Evolutionary conservation across 441 rosid genomes (phyloP), one percentile per base, ranked within the genome.

Genomic region (Pelargonium myrrhifolium): DNA sequence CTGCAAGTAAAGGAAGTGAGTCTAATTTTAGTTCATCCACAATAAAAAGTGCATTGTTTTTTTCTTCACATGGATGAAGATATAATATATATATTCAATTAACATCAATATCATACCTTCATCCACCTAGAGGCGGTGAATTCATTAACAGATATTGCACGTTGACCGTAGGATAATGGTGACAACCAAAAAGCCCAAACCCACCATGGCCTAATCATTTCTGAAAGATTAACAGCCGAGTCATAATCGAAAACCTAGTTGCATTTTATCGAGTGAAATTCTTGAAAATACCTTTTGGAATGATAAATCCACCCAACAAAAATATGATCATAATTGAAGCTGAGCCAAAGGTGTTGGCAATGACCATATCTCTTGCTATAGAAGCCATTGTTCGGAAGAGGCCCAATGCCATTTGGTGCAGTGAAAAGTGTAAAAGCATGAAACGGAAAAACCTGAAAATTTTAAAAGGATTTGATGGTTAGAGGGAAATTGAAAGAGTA

Each of bases 371-470:
- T 69, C 99, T 81, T 37, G 96, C 88, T 66, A 89, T 11, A 49
- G 90, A 61, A 75, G 89, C 99, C 90, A 91, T 75, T 86, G 79
- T 82, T 42, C 97, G 86, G 65, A 93, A 93, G 70, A 91, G 86
- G 42, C 93, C 96, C 47, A 91, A 75, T 67, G 97, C 96, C 97
- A 89, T 88, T 83, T 93, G 97, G 80, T 93, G 99, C 55, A 88
- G 58, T 43, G 85, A 75, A 75, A 93, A 89, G 11, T 82, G 84
- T 64, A 94, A 63, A 62, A 92, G 56, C 93, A 86, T 82, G 74
- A 72, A 82, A 18, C 93, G 84, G 78, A 89, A 89, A 79, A 86
- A 87, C 73, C 96, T 87, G 78, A 63, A 65, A 67, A 21, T 26
- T 63, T 63, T 55, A 66, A 53, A 58, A 43, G 12, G 9, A 55